These are phyloP conservation scores for Chernovozyma sophiae-reginae DNA, from an alignment of 1,139 yeast species.

Conservation along the genomic window DNA sequence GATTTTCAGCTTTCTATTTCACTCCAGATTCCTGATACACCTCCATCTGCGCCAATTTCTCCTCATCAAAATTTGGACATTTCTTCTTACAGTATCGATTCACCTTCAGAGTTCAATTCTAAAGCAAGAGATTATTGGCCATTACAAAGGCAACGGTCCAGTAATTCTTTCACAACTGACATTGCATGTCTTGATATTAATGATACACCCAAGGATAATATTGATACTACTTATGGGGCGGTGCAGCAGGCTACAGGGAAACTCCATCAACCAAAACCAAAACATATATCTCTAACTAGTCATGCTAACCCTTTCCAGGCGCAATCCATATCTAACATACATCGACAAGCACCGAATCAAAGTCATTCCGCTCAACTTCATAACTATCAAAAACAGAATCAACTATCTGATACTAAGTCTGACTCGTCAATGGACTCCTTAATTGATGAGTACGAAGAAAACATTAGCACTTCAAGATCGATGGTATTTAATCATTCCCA, in stretches of 20 bases:
- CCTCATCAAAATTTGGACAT: constrained; percentile 16
- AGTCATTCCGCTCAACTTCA: too few relatives aligned
- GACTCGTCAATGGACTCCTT: constrained; percentile 43
- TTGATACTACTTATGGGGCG: neutral
- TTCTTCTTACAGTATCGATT: neutral
- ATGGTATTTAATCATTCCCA: constrained; percentile 25
- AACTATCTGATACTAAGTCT: neutral
- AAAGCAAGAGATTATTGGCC: constrained; percentile 8
- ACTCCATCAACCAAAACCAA: constrained; percentile 11
- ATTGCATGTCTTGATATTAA: constrained; percentile 29
- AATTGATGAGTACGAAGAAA: constrained; percentile 49
- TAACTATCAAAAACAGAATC: neutral
- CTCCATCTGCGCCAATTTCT: constrained; percentile 44
- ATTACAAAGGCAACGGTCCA: constrained; percentile 18
- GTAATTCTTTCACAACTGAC: constrained; percentile 24
- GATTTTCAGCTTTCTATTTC: constrained; percentile 1
- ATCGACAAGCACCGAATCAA: neutral
- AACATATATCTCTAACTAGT: neutral
- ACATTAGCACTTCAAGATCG: constrained; percentile 29
- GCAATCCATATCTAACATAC: neutral
- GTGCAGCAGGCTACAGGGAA: constrained; percentile 1
- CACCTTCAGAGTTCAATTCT: neutral
- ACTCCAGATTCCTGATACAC: constrained; percentile 37
- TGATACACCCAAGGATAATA: neutral
- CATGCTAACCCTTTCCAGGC: constrained; percentile 1